phyloP scores from a whole-genome alignment of 2,329 filamentous ascomycete species.

The Alternaria incomplexa region DNA sequence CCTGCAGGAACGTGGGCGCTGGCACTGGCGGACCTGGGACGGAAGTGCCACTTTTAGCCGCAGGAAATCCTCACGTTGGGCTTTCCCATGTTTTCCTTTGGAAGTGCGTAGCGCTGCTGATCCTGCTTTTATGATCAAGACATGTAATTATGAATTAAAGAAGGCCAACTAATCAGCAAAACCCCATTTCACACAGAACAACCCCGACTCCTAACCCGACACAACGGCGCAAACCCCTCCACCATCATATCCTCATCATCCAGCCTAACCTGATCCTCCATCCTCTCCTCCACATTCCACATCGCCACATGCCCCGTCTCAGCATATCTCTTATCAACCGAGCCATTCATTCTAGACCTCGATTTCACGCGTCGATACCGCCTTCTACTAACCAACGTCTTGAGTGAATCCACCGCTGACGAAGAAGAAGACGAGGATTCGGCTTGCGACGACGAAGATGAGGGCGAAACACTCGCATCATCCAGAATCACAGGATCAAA shows the following conservation, averaged over 20 bases:
- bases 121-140: too few species aligned
- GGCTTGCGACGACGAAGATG: not conserved
- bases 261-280: conserved; percentile 6
- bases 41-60: conserved; percentile 20
- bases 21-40: not conserved
- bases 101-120: too few species aligned
- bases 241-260: not conserved
- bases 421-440: not conserved
- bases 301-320: not conserved
- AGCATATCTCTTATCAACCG: not conserved
- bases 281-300: not conserved
- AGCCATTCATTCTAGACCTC: not conserved
- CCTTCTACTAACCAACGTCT: not conserved
- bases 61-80: not conserved
- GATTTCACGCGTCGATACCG: conserved; percentile 1
- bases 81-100: too few species aligned
- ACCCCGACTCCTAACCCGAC: conserved; percentile 20
- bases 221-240: conserved; percentile 22
- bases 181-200: not conserved
- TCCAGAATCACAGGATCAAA: not conserved
- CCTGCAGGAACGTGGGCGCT: conserved; percentile 9
- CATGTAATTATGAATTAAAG: too few species aligned
- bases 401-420: conserved; percentile 1
- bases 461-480: not conserved
- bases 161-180: not conserved